These are phyloP conservation scores for Globisporangium splendens DNA, from an alignment of 352 stramenopile genomes.

Conservation along the genomic window DNA sequence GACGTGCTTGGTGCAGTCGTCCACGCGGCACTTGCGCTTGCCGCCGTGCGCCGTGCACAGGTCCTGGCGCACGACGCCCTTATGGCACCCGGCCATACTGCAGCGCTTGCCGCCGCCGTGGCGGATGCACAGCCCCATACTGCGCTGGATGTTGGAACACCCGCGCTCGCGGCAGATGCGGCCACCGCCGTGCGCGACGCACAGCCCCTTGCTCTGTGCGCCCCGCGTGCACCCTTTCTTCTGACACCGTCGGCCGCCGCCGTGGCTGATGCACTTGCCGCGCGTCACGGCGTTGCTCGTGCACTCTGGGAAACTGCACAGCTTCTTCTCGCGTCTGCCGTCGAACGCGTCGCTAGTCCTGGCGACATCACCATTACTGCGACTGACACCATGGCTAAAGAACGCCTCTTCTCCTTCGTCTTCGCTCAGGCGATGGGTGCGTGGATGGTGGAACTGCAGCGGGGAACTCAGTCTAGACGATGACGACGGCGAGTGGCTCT, in stretches of 20 bases:
- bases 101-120: conserved; percentile 82
- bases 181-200: conserved; percentile 77
- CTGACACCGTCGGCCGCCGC: conserved; percentile 74
- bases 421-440: conserved; percentile 9
- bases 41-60: conserved; percentile 84
- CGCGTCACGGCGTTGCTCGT: conserved; percentile 75
- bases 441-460: conserved; percentile 5
- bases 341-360: neutral
- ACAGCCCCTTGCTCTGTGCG: conserved; percentile 79
- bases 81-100: conserved; percentile 75
- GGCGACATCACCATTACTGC: too few species aligned
- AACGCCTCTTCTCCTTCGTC: conserved; percentile 13
- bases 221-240: conserved; percentile 78
- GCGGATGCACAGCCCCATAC: conserved; percentile 79
- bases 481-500: conserved; percentile 24
- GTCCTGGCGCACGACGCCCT: conserved; percentile 83
- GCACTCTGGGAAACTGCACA: conserved; percentile 72
- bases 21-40: conserved; percentile 78
- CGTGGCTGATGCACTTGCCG: conserved; percentile 80
- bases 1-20: conserved; percentile 81
- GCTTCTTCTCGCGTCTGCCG: conserved; percentile 63
- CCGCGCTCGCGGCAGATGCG: conserved; percentile 76
- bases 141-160: conserved; percentile 85
- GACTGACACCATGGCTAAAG: neutral
- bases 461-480: conserved; percentile 4